Evolutionary conservation across 208 protist genomes (phyloP).

Genomic region (Acanthamoeba royreba): DNA sequence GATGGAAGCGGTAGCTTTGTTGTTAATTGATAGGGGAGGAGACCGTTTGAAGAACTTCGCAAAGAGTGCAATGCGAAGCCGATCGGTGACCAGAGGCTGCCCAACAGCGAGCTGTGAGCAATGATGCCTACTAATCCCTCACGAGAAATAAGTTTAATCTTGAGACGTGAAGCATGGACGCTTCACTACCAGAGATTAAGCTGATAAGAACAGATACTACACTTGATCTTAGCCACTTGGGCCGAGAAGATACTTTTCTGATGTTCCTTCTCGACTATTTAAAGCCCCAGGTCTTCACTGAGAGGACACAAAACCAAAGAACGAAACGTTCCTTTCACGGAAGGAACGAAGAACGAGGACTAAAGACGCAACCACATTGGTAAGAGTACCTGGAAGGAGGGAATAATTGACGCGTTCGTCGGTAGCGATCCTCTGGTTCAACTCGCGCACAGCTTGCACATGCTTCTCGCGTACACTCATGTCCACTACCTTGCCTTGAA

Average conservation of each 20-base stretch:
- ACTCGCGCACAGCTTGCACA: constrained; percentile 38
- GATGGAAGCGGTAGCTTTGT: neutral
- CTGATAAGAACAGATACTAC: too few relatives aligned
- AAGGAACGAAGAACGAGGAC: neutral
- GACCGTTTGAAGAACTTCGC: neutral
- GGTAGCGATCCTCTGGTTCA: constrained; percentile 67
- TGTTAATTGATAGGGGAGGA: neutral
- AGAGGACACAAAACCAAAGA: neutral
- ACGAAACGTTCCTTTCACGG: neutral
- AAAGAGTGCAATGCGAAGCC: neutral
- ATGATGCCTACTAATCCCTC: neutral
- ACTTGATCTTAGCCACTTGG: too few relatives aligned
- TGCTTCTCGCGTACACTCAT: neutral
- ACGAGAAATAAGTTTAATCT: too few relatives aligned
- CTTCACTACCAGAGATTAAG: too few relatives aligned
- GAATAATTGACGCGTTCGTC: constrained; percentile 68
- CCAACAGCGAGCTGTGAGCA: neutral
- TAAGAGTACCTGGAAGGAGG: neutral
- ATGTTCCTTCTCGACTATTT: too few relatives aligned
- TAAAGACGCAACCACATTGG: neutral
- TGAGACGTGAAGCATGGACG: too few relatives aligned
- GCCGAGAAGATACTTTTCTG: too few relatives aligned
- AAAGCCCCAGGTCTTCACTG: too few relatives aligned
- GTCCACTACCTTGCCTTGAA: constrained; percentile 56
- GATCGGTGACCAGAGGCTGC: neutral